These are phyloP conservation scores for Lactarius sp. DNA, from an alignment of 768 basidiomycete genomes.

Conservation along the genomic window DNA sequence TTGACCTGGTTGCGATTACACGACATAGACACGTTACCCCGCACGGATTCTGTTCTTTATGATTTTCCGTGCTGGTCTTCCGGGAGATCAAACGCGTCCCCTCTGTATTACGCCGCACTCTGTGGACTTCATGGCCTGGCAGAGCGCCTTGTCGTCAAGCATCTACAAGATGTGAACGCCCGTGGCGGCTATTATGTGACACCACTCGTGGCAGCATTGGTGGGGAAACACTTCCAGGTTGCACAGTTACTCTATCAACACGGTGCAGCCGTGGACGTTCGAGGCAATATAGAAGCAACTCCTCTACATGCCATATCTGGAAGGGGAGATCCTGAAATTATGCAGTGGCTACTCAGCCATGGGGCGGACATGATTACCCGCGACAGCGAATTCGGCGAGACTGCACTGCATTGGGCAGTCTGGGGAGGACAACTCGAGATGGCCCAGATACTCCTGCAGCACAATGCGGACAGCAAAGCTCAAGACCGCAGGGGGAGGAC, in stretches of 20 bases:
- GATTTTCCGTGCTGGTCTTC: too few species aligned
- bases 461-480: background rate
- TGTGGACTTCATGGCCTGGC: background rate
- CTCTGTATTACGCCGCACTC: background rate
- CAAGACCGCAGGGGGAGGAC: conserved; percentile 26
- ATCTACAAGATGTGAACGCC: background rate
- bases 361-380: background rate
- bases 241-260: conserved; percentile 1
- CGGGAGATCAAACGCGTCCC: background rate
- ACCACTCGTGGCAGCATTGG: background rate
- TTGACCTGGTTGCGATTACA: too few species aligned
- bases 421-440: background rate
- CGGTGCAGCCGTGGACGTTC: background rate
- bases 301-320: background rate
- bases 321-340: background rate
- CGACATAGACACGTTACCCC: too few species aligned
- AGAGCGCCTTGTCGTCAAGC: background rate
- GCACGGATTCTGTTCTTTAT: too few species aligned
- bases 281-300: background rate
- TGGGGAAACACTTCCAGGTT: background rate
- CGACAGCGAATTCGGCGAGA: too few species aligned
- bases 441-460: background rate
- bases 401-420: background rate
- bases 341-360: background rate
- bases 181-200: background rate